Conservation (phyloP, 1,139 yeast species). For the Candida sp. region DNA sequence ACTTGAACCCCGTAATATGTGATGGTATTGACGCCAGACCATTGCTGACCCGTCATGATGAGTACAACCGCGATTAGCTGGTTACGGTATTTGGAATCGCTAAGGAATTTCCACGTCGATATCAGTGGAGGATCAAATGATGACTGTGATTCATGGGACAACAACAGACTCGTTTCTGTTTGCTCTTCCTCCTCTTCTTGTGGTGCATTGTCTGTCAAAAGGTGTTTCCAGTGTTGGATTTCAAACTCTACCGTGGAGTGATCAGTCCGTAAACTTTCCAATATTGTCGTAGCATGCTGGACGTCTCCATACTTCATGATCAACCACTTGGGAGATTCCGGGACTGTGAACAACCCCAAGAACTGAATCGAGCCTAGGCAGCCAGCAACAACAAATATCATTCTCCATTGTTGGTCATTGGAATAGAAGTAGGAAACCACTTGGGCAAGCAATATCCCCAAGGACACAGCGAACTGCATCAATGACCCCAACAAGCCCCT, state of each 20-base stretch:
- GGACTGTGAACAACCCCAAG: conserved; percentile 32
- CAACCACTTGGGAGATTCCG: conserved; percentile 48
- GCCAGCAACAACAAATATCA: conserved; percentile 30
- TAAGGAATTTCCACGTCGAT: conserved; percentile 27
- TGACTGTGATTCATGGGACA: conserved; percentile 19
- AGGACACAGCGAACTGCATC: conserved; percentile 39
- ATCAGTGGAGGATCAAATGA: conserved; percentile 34
- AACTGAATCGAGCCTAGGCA: conserved; percentile 31
- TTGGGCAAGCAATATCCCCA: conserved; percentile 40
- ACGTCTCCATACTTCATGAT: conserved; percentile 33
- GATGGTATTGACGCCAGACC: conserved; percentile 46
- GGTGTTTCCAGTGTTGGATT: conserved; percentile 41
- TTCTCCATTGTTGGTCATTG: conserved; percentile 40
- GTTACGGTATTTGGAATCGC: conserved; percentile 21
- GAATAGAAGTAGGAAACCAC: conserved; percentile 34
- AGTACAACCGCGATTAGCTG: conserved; percentile 34
- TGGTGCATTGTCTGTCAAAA: conserved; percentile 10
- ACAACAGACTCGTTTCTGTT: conserved; percentile 7
- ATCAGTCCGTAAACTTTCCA: conserved; percentile 33
- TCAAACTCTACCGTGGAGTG: conserved; percentile 33
- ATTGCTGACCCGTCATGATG: conserved; percentile 43
- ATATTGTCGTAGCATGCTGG: conserved; percentile 28
- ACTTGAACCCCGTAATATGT: conserved; percentile 40
- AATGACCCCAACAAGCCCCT: conserved; percentile 43
- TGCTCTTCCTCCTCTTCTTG: conserved; percentile 6